Base-by-base conservation (phyloP, 345 rosid genomes). In the Psidium friedrichsthalianum region DNA sequence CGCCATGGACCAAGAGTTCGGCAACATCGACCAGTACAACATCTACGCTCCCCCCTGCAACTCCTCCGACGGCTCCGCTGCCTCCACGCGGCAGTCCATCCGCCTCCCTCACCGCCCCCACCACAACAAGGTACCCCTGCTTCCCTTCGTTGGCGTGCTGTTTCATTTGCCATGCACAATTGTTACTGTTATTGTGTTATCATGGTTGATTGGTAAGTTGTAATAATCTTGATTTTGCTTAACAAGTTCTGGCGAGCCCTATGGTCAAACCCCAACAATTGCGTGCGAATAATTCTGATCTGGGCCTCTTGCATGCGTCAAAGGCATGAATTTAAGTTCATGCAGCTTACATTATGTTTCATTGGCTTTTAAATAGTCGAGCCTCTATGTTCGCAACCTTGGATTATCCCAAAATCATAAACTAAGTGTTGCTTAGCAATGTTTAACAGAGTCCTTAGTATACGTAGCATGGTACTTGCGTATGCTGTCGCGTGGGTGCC, bases 1-100 rank as follows among this genome's bases (percentile, higher is more conserved):
- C 56, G 99, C 99, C 0, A 98, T 98, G 99, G 98, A 96, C 85
- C 91, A 93, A 84, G 99, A 98, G 88, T 96, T 98, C 85, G 99
- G 98, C 20, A 96, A 94, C 87, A 98, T 98, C 69, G 99, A 98
- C 84, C 99, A 98, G 91, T 98, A 98, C 86, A 96, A 96, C 87
- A 96, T 96, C 51, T 96, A 96, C 84, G 93, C 98, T 6, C 93
- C 96, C 2, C 99, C 99, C 21, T 98, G 99, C 88, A 97, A 95
- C 85, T 92, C 91, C 82, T 95, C 98, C 7, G 98, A 93, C 83
- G 98, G 94, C 36, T 91, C 89, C 12, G 85, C 89, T 40, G 12
- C 55, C 80, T 27, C 59, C 85, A 89, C 90, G 51, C 93, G 92
- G 55, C 93, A 87, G 52, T 84, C 85, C 83, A 91, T 92, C 87